phyloP scores from a whole-genome alignment of 2,329 filamentous ascomycete species.

The Diatrype stigma region DNA sequence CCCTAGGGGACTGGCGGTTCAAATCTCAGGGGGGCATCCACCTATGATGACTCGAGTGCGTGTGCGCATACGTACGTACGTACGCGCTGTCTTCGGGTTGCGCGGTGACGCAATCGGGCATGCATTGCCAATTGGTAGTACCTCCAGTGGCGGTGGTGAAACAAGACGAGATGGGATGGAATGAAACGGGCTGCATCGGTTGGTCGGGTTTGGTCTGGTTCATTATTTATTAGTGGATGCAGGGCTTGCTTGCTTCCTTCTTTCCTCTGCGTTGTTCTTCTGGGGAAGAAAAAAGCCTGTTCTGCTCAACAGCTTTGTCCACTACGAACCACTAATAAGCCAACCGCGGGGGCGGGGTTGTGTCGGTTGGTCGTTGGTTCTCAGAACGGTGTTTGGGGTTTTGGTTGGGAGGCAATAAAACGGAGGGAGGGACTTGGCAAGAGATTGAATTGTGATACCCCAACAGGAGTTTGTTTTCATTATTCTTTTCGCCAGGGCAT shows the following conservation, averaged over 20 bases:
- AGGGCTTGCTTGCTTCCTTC: no score
- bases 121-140: no score
- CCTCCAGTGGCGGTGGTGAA: no score
- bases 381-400: constrained; percentile 1
- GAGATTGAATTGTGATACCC: constrained; percentile 25
- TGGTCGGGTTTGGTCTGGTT: no score
- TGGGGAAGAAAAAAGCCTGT: no score
- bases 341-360: no score
- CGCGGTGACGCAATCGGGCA: neutral
- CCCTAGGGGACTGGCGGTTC: constrained; percentile 12
- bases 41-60: constrained; percentile 4
- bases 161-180: neutral
- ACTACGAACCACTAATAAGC: no score
- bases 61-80: neutral
- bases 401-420: constrained; percentile 1
- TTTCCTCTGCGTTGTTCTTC: no score
- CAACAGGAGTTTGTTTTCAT: constrained; percentile 12
- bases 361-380: no score
- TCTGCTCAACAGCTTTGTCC: no score
- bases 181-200: no score
- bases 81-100: neutral
- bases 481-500: neutral
- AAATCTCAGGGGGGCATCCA: constrained; percentile 1
- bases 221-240: no score
- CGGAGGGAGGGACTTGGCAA: constrained; percentile 3